Conservation (phyloP, 2,329 filamentous ascomycete species). For the Colletotrichum chlorophyti region DNA sequence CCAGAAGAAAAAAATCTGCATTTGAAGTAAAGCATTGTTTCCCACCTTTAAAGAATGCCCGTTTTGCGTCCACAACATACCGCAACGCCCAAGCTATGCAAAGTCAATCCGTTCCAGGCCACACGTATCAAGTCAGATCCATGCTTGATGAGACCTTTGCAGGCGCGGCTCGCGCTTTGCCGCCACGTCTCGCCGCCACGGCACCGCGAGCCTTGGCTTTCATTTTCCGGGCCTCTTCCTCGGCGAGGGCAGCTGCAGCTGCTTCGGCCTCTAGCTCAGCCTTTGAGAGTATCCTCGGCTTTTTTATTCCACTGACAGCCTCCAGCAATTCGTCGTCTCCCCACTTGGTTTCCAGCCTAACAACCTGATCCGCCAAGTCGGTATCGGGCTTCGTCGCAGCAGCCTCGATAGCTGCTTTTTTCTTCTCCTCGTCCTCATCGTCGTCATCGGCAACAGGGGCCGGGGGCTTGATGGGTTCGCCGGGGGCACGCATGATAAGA, state of each 20-base stretch:
- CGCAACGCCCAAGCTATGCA: constrained; percentile 29
- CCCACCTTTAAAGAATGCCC: neutral
- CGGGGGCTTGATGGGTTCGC: neutral
- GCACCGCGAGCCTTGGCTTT: constrained; percentile 28
- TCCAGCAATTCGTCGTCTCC: constrained; percentile 51
- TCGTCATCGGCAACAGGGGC: neutral
- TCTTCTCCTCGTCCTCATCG: constrained; percentile 36
- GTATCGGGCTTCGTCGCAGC: constrained; percentile 17
- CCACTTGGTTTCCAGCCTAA: constrained; percentile 49
- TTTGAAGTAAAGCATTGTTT: constrained; percentile 14
- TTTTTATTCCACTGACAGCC: constrained; percentile 52
- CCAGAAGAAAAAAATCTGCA: constrained; percentile 24
- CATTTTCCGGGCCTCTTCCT: constrained; percentile 38
- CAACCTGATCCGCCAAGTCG: constrained; percentile 44
- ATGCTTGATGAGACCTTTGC: constrained; percentile 31
- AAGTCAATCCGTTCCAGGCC: neutral
- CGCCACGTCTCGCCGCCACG: constrained; percentile 36
- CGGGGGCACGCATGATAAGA: constrained; percentile 60
- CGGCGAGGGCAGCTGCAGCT: constrained; percentile 30
- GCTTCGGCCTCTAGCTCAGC: constrained; percentile 35
- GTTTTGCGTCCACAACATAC: constrained; percentile 7
- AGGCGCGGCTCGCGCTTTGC: constrained; percentile 33
- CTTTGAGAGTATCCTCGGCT: constrained; percentile 36
- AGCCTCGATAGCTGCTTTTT: constrained; percentile 29
- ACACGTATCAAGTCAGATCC: constrained; percentile 20